Conservation (phyloP, 805 yeast genomes). For the Groenewaldozyma salmanticensis region DNA sequence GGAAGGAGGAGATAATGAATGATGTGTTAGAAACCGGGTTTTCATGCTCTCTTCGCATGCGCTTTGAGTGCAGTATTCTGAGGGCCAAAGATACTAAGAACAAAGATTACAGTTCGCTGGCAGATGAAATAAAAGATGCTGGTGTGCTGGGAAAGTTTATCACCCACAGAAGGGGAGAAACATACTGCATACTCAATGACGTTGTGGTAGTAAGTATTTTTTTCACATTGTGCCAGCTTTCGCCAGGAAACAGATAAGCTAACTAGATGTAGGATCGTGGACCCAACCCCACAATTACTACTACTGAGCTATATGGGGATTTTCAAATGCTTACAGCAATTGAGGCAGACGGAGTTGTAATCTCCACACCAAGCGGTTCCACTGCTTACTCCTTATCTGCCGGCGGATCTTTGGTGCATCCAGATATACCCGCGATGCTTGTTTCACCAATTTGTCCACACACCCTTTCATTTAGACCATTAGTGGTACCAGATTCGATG, state of each 20-base stretch:
- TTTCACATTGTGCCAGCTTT: background rate
- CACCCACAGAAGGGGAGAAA: slow-evolving; percentile 26
- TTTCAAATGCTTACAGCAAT: slow-evolving; percentile 46
- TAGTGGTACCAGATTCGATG: slow-evolving; percentile 82
- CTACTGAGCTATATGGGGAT: slow-evolving; percentile 41
- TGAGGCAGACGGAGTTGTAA: slow-evolving; percentile 57
- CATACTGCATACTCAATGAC: slow-evolving; percentile 40
- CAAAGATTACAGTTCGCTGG: slow-evolving; percentile 14
- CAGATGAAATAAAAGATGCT: slow-evolving; percentile 20
- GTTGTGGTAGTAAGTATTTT: slow-evolving; percentile 29
- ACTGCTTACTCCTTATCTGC: slow-evolving; percentile 88
- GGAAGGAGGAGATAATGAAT: slow-evolving; percentile 28
- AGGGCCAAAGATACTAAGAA: slow-evolving; percentile 20
- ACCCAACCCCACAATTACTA: slow-evolving; percentile 42
- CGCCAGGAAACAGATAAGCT: too few relatives aligned
- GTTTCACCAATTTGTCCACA: slow-evolving; percentile 95
- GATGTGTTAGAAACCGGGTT: slow-evolving; percentile 35
- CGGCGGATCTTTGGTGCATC: slow-evolving; percentile 89
- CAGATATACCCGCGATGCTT: slow-evolving; percentile 80
- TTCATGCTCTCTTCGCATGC: slow-evolving; percentile 38
- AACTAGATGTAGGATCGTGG: too few relatives aligned
- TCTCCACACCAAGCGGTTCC: slow-evolving; percentile 63
- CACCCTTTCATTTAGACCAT: slow-evolving; percentile 83
- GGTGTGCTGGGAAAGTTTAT: slow-evolving; percentile 13
- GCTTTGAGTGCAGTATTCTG: slow-evolving; percentile 43